Base-by-base conservation (phyloP, 2,329 filamentous ascomycete species). In the Didymella lethalis region DNA sequence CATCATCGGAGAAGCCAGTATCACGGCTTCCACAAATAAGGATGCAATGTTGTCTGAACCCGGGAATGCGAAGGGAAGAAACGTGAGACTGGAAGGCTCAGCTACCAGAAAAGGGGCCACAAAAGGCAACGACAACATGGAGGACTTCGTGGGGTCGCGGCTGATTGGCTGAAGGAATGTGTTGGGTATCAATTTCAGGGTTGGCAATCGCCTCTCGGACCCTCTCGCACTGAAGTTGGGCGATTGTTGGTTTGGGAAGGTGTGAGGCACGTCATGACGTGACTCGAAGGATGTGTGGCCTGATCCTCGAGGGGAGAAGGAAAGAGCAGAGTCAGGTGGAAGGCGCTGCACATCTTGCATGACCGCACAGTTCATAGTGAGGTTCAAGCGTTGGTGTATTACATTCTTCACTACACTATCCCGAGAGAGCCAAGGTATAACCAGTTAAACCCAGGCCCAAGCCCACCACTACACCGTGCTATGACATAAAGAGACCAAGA, bases 1-100 rank as follows among this genome's bases (percentile, higher is more conserved):
- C 60, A 87, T 91, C 10, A 70, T 85, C 26, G 84, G 85, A 0
- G 75, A 77, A 34, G 1, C 32, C 16, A 36, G 32, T 36, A 43
- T 47, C 1, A 7, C 12, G 2, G 40, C 20, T n/a, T n/a, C 16
- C 4, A 7, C 32, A 2, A 36, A n/a, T 16, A 36, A 40, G 18
- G 36, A 40, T 20, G n/a, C 18, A 20, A 40, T 8, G 11, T 40
- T n/a, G 4, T 8, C 36, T 18, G 36, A 40, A 18, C 36, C 16
- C 10, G 34, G 11, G 7, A 38, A 40, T 7, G 38, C 18, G 23
- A 65, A 64, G 64, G 49, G 64, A 7, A 54, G 62, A 2, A 66
- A 61, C 20, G 52, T 68, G 16, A 61, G 62, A 38, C 25, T 70
- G 18, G 45, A 31, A n/a, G 64, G 71, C 3, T 58, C 62, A 41